These are phyloP conservation scores for Capronia epimyces DNA, from an alignment of 2,329 filamentous ascomycete genomes.

Conservation along the genomic window DNA sequence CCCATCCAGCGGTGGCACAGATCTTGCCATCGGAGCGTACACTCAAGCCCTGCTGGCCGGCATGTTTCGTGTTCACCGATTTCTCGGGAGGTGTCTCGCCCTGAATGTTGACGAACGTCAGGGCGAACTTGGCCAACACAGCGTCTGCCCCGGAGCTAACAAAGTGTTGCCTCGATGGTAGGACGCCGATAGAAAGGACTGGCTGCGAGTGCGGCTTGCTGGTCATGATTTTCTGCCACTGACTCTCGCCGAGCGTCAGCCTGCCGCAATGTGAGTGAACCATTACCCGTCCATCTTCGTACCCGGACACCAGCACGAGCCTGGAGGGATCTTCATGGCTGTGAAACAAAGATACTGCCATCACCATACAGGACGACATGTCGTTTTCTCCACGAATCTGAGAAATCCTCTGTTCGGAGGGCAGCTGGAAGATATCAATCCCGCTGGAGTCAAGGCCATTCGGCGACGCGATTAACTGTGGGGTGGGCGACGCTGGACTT, in stretches of 20 bases:
- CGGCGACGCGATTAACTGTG: conserved; percentile 65
- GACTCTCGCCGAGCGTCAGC: conserved; percentile 26
- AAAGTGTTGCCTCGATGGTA: conserved; percentile 52
- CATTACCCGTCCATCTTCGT: conserved; percentile 75
- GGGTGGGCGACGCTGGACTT: not conserved
- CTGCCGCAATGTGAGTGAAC: conserved; percentile 46
- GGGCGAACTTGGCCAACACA: conserved; percentile 63
- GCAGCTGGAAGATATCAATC: conserved; percentile 79
- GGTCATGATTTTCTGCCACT: conserved; percentile 56
- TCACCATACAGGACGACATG: conserved; percentile 65
- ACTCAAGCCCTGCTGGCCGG: conserved; percentile 76
- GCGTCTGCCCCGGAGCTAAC: conserved; percentile 80
- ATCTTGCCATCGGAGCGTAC: conserved; percentile 76
- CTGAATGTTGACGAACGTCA: conserved; percentile 34
- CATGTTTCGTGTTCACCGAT: conserved; percentile 70
- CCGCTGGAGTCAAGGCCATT: conserved; percentile 69
- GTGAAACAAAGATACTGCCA: conserved; percentile 66
- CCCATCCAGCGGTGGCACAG: conserved; percentile 91
- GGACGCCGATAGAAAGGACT: conserved; percentile 65
- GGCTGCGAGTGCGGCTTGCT: conserved; percentile 70
- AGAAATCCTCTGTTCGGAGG: conserved; percentile 64
- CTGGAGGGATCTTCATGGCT: conserved; percentile 30
- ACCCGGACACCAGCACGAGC: conserved; percentile 60
- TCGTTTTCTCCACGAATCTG: conserved; percentile 47
- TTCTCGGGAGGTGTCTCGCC: conserved; percentile 49